phyloP scores from a whole-genome alignment of 768 basidiomycete genomes.

The Lactarius akahatsu region DNA sequence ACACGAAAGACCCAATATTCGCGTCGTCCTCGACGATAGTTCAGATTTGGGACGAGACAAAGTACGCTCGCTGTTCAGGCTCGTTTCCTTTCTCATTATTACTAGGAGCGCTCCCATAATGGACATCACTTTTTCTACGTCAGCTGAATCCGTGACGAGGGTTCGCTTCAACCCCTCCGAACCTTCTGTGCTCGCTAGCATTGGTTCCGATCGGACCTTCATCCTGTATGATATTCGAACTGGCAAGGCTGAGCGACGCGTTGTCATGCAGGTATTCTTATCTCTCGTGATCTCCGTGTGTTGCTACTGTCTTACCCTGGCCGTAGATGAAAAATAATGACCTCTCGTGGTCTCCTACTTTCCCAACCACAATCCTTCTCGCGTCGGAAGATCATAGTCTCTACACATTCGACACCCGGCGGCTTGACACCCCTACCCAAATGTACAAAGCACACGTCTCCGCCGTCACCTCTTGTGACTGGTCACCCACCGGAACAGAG shows the following conservation, averaged over 20 bases:
- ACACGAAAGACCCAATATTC: constrained; percentile 83
- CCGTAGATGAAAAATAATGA: constrained; percentile 82
- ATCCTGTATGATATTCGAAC: constrained; percentile 96
- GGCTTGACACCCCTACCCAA: constrained; percentile 76
- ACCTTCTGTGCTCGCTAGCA: constrained; percentile 89
- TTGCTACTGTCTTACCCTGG: constrained; percentile 13
- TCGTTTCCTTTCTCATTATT: constrained; percentile 5
- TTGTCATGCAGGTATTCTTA: constrained; percentile 80
- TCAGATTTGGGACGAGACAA: constrained; percentile 97
- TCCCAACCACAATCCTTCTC: constrained; percentile 86
- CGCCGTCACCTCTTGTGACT: constrained; percentile 95
- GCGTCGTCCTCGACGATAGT: constrained; percentile 92
- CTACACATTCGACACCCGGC: constrained; percentile 95
- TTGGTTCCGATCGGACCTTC: constrained; percentile 94
- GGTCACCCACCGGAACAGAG: constrained; percentile 94
- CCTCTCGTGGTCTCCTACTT: constrained; percentile 93
- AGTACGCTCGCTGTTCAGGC: constrained; percentile 47
- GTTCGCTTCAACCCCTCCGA: constrained; percentile 95
- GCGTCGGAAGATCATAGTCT: constrained; percentile 99
- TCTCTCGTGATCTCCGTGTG: background rate
- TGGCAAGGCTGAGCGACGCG: constrained; percentile 89
- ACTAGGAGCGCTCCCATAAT: constrained; percentile 78
- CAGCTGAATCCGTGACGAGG: constrained; percentile 83
- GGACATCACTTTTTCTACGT: constrained; percentile 82
- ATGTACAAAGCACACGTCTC: constrained; percentile 98